phyloP scores from a whole-genome alignment of 73 alveolate genomes.

The Paramecium biaurelia region DNA sequence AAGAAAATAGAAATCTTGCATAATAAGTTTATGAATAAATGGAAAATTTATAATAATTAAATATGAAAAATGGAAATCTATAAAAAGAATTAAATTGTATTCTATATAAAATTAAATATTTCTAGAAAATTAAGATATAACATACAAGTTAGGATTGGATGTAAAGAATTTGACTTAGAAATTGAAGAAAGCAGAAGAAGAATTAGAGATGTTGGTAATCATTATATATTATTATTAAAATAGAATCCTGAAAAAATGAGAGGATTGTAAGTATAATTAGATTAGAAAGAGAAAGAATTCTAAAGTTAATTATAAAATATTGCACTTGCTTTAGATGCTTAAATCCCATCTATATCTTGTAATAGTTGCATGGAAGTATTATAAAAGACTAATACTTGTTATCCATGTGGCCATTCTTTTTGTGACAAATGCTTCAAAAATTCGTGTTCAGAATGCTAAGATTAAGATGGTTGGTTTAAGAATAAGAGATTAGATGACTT shows the following conservation, averaged over 20 bases:
- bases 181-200: background rate
- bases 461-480: background rate
- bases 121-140: background rate
- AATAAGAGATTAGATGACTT: constrained; percentile 16
- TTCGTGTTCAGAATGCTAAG: background rate
- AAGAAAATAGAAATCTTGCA: constrained; percentile 2
- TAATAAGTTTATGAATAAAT: background rate
- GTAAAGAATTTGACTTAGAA: background rate
- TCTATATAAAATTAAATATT: background rate
- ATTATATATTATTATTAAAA: background rate
- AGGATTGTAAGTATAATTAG: background rate
- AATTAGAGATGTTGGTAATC: background rate
- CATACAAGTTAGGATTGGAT: background rate
- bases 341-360: background rate
- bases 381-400: constrained; percentile 22
- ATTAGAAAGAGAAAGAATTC: constrained; percentile 7
- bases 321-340: background rate
- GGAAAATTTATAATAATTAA: background rate
- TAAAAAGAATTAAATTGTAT: background rate
- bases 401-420: constrained; percentile 45
- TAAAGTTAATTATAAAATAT: background rate
- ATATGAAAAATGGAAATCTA: background rate
- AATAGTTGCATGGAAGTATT: background rate
- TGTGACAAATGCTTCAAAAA: constrained; percentile 38
- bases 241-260: constrained; percentile 47